Base-by-base conservation (phyloP, 108 stramenopile species). In the Aurantiochytrium sp. region DNA sequence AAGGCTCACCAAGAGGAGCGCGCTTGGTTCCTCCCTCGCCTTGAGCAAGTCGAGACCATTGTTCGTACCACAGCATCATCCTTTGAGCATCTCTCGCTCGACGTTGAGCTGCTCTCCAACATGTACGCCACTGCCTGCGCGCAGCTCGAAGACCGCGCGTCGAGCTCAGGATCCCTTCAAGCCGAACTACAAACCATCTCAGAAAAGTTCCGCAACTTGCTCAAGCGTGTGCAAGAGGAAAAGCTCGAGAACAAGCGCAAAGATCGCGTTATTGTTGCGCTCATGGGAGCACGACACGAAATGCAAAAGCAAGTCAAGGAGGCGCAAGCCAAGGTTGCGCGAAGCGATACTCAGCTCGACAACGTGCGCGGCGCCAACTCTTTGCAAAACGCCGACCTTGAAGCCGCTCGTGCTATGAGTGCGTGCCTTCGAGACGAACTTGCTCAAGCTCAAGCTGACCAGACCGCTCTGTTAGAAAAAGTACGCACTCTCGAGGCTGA, bases 241-340 rank as follows among this genome's bases (percentile, higher is more conserved):
- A 83, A 83, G 51, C 19, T 25, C 45, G 76, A 83, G 76, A 83
- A 55, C 28, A 53, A 53, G 51, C 76, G 76, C 25, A 83, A 83
- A 23, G 76, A 83, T 4, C 45, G 51, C 49, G 51, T 83, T 2
- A 83, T 83, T 4, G 49, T 45, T 6, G 76, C 76, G 45, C 76
- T 83, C 51, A 83, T 83, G 76, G 76, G 76, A 6, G 51, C 76
- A 6, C 76, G 76, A 6, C 76, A 83, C 51, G 76, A 83, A 35
- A 83, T 83, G 76, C 23, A 19, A 47, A 83, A 83, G 28, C 19
- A 43, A 12, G 76, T 83, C 45, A 83, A 83, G 76, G 76, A 83
- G 23, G 51, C 51, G 19, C 76, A 83, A 23, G 76, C 76, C 3
- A 83, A 83, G 76, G 51, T 45, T 35, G 76, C 51, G n/a, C 76